phyloP scores from a whole-genome alignment of 2,329 filamentous ascomycete genomes.

The Cercospora sp. region DNA sequence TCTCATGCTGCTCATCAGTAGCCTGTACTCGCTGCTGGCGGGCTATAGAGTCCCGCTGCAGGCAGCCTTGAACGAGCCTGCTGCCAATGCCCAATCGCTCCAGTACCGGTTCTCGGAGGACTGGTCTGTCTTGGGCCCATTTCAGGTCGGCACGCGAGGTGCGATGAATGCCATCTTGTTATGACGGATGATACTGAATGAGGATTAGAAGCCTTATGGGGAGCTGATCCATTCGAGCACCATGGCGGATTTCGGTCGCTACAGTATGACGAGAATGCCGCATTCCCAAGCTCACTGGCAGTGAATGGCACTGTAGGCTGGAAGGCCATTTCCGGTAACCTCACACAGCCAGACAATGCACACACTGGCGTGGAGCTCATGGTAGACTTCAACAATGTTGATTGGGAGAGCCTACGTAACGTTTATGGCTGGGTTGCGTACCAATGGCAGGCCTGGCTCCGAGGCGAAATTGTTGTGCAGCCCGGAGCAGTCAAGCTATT shows the following conservation, averaged over 20 bases:
- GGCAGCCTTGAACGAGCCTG: not conserved
- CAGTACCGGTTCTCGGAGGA: constrained; percentile 13
- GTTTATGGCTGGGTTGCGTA: constrained; percentile 61
- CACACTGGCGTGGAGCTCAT: constrained; percentile 43
- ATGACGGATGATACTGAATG: constrained; percentile 13
- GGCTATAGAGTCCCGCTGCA: not conserved
- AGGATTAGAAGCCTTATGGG: constrained; percentile 57
- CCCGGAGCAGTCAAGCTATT: constrained; percentile 39
- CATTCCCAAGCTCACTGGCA: constrained; percentile 54
- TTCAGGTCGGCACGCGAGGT: constrained; percentile 61
- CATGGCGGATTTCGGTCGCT: constrained; percentile 55
- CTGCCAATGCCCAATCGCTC: not conserved
- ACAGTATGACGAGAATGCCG: constrained; percentile 44
- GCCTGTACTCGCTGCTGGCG: constrained; percentile 7
- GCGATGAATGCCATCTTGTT: constrained; percentile 30
- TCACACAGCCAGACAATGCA: constrained; percentile 34
- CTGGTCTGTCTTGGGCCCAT: constrained; percentile 54
- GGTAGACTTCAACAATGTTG: constrained; percentile 53
- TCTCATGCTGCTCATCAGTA: constrained; percentile 1
- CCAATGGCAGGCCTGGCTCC: constrained; percentile 61
- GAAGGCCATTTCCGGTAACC: constrained; percentile 44
- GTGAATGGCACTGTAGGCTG: constrained; percentile 54
- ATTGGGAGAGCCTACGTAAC: constrained; percentile 55
- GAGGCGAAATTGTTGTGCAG: constrained; percentile 50
- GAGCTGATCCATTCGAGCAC: constrained; percentile 58